A percentile compares a stretch with the other conserved stretches of the same genome.
Conservation (phyloP, 202 grass and related monocot species). For the Dendrocalamus latiflorus region DNA sequence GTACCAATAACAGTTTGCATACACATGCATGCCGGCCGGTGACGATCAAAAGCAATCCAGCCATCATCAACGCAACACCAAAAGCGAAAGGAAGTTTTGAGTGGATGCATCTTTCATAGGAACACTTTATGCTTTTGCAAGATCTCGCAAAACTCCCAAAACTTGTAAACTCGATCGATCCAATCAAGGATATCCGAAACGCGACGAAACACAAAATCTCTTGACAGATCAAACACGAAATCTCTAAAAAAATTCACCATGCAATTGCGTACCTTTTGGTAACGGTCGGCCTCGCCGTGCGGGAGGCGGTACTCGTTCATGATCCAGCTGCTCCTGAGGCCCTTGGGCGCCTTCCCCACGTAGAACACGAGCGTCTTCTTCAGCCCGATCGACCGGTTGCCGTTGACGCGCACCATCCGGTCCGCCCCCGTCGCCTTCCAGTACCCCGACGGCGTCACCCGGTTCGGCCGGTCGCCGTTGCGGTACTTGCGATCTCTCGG, state of each 20-base stretch:
- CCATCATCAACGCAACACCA: conserved; percentile 4
- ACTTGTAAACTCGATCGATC: neutral
- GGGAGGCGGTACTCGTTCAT: conserved; percentile 97
- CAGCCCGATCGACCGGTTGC: conserved; percentile 58
- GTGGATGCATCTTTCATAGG: neutral
- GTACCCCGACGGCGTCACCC: conserved; percentile 89
- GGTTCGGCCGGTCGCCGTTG: conserved; percentile 79
- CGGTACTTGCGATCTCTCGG: conserved; percentile 91
- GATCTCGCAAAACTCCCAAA: neutral
- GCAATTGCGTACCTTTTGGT: conserved; percentile 51
- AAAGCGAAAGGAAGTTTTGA: conserved; percentile 11
- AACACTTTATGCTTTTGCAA: conserved; percentile 16
- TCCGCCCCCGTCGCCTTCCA: conserved; percentile 95
- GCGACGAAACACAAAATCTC: neutral
- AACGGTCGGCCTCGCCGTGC: conserved; percentile 60
- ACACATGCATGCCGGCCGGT: neutral
- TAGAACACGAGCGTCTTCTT: conserved; percentile 99
- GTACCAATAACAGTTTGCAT: conserved; percentile 1
- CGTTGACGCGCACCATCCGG: conserved; percentile 58
- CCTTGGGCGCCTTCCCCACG: conserved; percentile 86
- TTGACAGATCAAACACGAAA: neutral
- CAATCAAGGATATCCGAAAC: neutral
- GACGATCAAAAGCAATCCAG: neutral
- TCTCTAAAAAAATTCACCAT: neutral
- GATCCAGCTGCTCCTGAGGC: conserved; percentile 88